A percentile compares a stretch with the other conserved stretches of the same genome.
phyloP scores from a whole-genome alignment of 495 filamentous ascomycete genomes.

The Penicillium taxi region DNA sequence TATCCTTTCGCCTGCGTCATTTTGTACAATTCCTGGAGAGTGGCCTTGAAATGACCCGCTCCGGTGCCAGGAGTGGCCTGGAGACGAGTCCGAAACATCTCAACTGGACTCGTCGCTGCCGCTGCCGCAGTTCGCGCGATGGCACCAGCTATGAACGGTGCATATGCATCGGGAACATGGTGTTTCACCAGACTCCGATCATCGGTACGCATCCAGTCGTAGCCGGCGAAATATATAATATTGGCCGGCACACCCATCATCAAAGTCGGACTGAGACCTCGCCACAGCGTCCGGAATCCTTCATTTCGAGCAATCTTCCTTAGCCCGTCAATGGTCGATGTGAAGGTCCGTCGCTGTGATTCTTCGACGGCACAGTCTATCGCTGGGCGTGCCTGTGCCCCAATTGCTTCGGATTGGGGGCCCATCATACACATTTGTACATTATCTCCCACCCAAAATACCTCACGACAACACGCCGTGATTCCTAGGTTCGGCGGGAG shows the following conservation, averaged over 20 bases:
- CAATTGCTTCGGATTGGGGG: constrained; percentile 28
- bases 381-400: constrained; percentile 22
- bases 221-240: constrained; percentile 98
- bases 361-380: constrained; percentile 83
- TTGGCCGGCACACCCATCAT: constrained; percentile 93
- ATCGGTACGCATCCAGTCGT: constrained; percentile 81
- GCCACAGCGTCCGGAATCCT: constrained; percentile 79
- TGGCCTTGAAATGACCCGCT: constrained; percentile 61
- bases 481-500: constrained; percentile 75
- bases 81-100: constrained; percentile 90
- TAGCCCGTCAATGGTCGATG: constrained; percentile 83
- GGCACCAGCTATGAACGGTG: constrained; percentile 72
- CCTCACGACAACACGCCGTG: constrained; percentile 91
- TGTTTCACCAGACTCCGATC: constrained; percentile 57
- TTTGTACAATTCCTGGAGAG: constrained; percentile 61
- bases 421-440: constrained; percentile 70
- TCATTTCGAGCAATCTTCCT: constrained; percentile 96
- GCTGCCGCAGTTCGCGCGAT: constrained; percentile 73
- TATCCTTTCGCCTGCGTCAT: constrained; percentile 76
- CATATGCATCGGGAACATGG: constrained; percentile 53
- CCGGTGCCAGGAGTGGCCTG: constrained; percentile 59
- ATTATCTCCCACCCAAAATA: constrained; percentile 91
- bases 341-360: constrained; percentile 71
- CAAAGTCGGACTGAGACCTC: constrained; percentile 83
- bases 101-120: constrained; percentile 77